These are phyloP conservation scores for Tanacetum coccineum DNA, from an alignment of 129 eudicot species.

Conservation along the genomic window DNA sequence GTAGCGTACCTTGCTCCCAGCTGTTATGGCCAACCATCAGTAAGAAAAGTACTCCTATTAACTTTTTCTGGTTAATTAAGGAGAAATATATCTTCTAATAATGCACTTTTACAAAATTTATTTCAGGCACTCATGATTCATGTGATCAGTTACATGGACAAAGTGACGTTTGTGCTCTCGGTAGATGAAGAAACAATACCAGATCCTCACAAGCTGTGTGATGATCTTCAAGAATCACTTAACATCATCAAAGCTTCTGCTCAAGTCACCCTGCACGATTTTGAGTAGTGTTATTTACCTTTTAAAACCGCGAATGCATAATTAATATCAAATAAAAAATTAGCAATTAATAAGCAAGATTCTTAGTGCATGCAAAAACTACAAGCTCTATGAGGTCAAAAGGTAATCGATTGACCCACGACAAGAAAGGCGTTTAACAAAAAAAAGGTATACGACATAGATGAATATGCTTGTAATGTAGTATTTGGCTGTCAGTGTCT, in stretches of 20 bases:
- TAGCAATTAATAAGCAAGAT: too few species aligned
- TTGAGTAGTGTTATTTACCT: too few species aligned
- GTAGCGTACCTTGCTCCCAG: conserved; percentile 34
- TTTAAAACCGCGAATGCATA: too few species aligned
- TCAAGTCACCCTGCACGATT: not conserved
- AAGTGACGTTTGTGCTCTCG: conserved; percentile 27
- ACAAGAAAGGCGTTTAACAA: too few species aligned
- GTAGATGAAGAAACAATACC: conserved; percentile 38
- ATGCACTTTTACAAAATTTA: not conserved
- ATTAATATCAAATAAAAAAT: too few species aligned
- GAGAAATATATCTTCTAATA: not conserved
- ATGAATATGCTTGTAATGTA: too few species aligned
- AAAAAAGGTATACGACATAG: too few species aligned
- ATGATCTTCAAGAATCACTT: conserved; percentile 34
- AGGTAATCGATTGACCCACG: too few species aligned
- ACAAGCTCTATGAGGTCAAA: too few species aligned
- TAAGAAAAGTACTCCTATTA: not conserved
- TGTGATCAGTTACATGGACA: conserved; percentile 35
- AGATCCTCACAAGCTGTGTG: conserved; percentile 20
- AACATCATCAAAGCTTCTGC: conserved; percentile 16
- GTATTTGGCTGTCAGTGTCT: too few species aligned
- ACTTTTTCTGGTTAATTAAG: not conserved
- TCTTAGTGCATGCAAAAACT: too few species aligned
- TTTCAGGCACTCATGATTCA: conserved; percentile 41
- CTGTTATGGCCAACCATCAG: conserved; percentile 38